These are phyloP conservation scores for Penicillium odoratum DNA, from an alignment of 495 filamentous ascomycete genomes.

Conservation along the genomic window DNA sequence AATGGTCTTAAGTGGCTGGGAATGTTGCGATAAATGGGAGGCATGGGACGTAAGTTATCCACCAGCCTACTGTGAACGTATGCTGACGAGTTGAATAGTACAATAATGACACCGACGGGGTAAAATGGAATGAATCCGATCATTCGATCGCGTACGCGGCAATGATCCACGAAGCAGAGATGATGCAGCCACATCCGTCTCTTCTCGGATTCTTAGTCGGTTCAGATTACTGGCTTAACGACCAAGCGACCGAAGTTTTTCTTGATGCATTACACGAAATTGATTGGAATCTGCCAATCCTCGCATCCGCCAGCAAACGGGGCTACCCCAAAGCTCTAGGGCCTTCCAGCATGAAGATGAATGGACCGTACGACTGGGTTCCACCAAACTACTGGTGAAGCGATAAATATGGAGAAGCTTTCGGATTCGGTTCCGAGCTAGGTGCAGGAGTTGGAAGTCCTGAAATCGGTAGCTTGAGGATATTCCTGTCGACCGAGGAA, in stretches of 20 bases:
- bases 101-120: slow-evolving; percentile 52
- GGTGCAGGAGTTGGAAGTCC: slow-evolving; percentile 64
- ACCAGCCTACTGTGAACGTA: background rate
- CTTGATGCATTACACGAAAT: slow-evolving; percentile 45
- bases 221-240: slow-evolving; percentile 64
- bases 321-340: slow-evolving; percentile 53
- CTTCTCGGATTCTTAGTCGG: slow-evolving; percentile 59
- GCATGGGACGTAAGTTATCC: slow-evolving; percentile 47
- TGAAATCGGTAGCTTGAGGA: slow-evolving; percentile 51
- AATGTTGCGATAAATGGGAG: slow-evolving; percentile 72
- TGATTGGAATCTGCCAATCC: slow-evolving; percentile 58
- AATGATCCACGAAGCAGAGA: slow-evolving; percentile 60
- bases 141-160: slow-evolving; percentile 53
- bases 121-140: slow-evolving; percentile 52
- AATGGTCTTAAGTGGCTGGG: slow-evolving; percentile 65
- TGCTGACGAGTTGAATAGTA: slow-evolving; percentile 29
- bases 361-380: slow-evolving; percentile 68
- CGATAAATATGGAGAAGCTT: slow-evolving; percentile 53
- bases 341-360: slow-evolving; percentile 65
- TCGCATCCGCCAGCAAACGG: slow-evolving; percentile 57
- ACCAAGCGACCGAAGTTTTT: slow-evolving; percentile 53
- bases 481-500: slow-evolving; percentile 53
- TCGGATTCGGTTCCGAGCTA: slow-evolving; percentile 63
- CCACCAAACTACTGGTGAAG: slow-evolving; percentile 65
- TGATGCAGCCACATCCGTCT: slow-evolving; percentile 59